Evolutionary conservation across 306 rosid species (phyloP).

Genomic region (Malus sieversii): DNA sequence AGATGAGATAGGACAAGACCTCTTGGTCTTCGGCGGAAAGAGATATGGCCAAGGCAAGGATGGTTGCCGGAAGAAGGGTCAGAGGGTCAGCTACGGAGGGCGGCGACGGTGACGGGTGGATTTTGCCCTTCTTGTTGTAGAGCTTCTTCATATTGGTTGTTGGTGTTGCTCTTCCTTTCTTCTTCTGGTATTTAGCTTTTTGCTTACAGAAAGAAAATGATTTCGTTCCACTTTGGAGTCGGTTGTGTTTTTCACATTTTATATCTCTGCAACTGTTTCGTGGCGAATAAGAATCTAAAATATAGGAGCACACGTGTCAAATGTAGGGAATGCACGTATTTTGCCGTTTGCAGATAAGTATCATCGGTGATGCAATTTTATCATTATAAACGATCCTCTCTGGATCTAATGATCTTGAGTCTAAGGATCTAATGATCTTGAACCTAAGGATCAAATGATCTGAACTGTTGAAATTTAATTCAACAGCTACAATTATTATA

Average conservation of each 20-base stretch:
- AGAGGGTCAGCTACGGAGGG: slow-evolving; percentile 17
- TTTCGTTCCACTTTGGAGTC: not conserved
- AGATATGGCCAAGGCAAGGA: slow-evolving; percentile 7
- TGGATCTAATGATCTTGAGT: too few species aligned
- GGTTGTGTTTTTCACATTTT: not conserved
- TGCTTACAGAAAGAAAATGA: not conserved
- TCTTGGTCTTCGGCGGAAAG: slow-evolving; percentile 23
- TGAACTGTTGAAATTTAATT: fast-evolving
- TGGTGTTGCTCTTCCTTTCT: not conserved
- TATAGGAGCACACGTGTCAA: not conserved
- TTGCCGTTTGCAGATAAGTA: too few species aligned
- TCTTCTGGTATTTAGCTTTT: not conserved
- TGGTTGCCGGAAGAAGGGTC: slow-evolving; percentile 20
- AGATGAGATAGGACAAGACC: slow-evolving; percentile 32
- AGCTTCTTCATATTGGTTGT: slow-evolving; percentile 20
- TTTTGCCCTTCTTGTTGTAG: slow-evolving; percentile 30
- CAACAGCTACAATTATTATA: too few species aligned
- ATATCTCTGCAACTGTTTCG: not conserved
- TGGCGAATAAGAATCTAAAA: not conserved
- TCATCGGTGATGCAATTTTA: too few species aligned
- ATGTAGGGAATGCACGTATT: too few species aligned
- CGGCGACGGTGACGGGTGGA: slow-evolving; percentile 17
- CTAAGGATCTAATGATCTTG: too few species aligned
- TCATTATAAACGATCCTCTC: too few species aligned
- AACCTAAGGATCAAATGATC: too few species aligned